Evolutionary conservation across 192 early-diverging fungal genomes (phyloP).

Genomic region (Geranomyces variabilis): DNA sequence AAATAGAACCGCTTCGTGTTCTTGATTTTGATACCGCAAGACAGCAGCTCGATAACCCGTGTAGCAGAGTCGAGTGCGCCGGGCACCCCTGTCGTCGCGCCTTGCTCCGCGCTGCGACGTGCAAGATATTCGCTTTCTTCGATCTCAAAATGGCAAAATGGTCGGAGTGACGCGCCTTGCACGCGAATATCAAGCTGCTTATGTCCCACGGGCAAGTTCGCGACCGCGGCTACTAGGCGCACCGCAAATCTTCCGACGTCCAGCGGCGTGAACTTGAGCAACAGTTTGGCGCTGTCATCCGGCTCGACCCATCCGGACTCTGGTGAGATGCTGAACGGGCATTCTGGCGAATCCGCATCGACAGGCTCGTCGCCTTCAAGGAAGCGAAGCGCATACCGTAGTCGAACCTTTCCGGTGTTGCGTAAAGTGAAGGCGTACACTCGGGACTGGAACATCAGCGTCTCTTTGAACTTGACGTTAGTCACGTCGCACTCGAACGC

Average conservation of each 20-base stretch:
- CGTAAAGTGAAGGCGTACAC: slow-evolving; percentile 47
- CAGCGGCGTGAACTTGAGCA: slow-evolving; percentile 51
- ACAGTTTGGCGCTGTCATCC: slow-evolving; percentile 43
- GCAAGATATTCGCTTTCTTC: slow-evolving; percentile 61
- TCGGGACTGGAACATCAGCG: slow-evolving; percentile 62
- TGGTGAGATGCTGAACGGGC: slow-evolving; percentile 54
- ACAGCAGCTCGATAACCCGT: slow-evolving; percentile 58
- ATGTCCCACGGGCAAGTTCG: slow-evolving; percentile 47
- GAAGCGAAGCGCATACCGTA: slow-evolving; percentile 47
- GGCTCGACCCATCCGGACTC: slow-evolving; percentile 42
- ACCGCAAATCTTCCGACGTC: slow-evolving; percentile 52
- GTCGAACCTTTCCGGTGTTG: slow-evolving; percentile 53
- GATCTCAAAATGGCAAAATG: slow-evolving; percentile 69
- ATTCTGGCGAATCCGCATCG: slow-evolving; percentile 33
- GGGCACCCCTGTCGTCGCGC: slow-evolving; percentile 30
- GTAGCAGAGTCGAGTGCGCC: slow-evolving; percentile 50
- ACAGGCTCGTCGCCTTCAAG: slow-evolving; percentile 34
- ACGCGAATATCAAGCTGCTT: slow-evolving; percentile 48
- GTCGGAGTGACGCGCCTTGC: slow-evolving; percentile 49
- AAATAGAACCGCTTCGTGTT: slow-evolving; percentile 65
- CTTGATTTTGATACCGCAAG: slow-evolving; percentile 55
- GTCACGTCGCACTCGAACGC: slow-evolving; percentile 55
- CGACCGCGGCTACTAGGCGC: slow-evolving; percentile 36
- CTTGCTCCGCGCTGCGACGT: slow-evolving; percentile 42
- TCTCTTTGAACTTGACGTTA: slow-evolving; percentile 57